Percentiles rank a stretch among this genome's conserved stretches.
Evolutionary conservation across 2,329 filamentous ascomycete species (phyloP).

Genomic region (Colletotrichum destructivum): DNA sequence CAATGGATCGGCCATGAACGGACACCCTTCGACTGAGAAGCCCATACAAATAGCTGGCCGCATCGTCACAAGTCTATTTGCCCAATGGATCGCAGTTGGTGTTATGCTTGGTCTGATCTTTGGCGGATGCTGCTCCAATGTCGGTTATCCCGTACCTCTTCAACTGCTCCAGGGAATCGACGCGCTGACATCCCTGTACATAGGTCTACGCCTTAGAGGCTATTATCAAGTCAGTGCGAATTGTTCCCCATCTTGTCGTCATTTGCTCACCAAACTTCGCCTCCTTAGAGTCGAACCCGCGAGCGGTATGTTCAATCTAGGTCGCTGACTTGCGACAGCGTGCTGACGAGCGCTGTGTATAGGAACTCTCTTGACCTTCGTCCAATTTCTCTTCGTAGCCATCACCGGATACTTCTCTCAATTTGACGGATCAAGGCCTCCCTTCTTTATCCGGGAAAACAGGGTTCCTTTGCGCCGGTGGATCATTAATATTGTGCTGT

Average conservation of each 20-base stretch:
- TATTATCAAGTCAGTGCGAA: conserved; percentile 84
- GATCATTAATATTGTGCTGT: conserved; percentile 89
- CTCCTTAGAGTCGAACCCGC: conserved; percentile 80
- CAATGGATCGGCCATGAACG: conserved; percentile 21
- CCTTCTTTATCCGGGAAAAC: conserved; percentile 82
- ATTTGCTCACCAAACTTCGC: conserved; percentile 35
- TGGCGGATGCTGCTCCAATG: conserved; percentile 95
- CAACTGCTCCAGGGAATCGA: not conserved
- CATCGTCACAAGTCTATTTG: conserved; percentile 71
- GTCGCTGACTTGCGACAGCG: not conserved
- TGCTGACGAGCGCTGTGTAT: conserved; percentile 35
- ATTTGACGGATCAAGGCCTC: conserved; percentile 76
- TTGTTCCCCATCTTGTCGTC: not conserved
- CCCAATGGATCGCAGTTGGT: conserved; percentile 74
- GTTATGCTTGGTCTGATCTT: conserved; percentile 90
- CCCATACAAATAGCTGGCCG: conserved; percentile 56
- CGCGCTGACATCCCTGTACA: conserved; percentile 41
- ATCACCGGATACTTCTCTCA: conserved; percentile 83
- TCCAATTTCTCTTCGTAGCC: conserved; percentile 89
- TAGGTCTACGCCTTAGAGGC: conserved; percentile 97
- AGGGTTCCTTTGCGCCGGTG: conserved; percentile 88
- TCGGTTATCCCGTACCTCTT: conserved; percentile 58
- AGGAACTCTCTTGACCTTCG: conserved; percentile 90
- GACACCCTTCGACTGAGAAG: conserved; percentile 22
- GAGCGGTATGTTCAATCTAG: conserved; percentile 72